Conservation (phyloP, 441 rosid genomes). For the Euphorbia corollata region DNA sequence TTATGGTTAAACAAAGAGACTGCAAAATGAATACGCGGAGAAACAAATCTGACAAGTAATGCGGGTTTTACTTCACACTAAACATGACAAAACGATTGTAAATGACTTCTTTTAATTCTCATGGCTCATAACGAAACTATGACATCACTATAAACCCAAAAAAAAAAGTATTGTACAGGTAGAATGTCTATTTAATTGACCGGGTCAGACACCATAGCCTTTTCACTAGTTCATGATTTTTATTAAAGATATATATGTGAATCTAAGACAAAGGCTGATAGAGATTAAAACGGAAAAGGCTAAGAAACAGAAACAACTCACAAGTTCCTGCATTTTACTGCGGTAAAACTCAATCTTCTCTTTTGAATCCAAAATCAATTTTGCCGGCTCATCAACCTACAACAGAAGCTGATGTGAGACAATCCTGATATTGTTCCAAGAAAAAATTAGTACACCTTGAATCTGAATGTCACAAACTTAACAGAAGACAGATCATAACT, state of each 20-base stretch:
- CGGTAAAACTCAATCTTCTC: conserved; percentile 94
- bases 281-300: conserved; percentile 1
- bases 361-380: conserved; percentile 70
- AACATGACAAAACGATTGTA: neutral
- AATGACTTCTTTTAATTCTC: neutral
- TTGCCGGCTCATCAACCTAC: conserved; percentile 60
- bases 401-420: conserved; percentile 17
- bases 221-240: neutral
- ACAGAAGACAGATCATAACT: neutral
- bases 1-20: neutral
- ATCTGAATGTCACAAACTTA: conserved; percentile 9
- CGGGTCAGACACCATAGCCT: neutral
- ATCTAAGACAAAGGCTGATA: conserved; percentile 2
- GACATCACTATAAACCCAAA: neutral
- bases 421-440: conserved; percentile 13
- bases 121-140: neutral
- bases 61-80: neutral
- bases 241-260: neutral
- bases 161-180: neutral
- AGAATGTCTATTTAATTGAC: neutral
- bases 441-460: neutral
- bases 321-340: conserved; percentile 90
- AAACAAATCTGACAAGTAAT: neutral
- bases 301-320: conserved; percentile 41
- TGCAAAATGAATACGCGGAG: neutral